Evolutionary conservation across 352 stramenopile species (phyloP), one percentile per base, ranked within the genome.

Genomic region (Phytopythium sindhum): DNA sequence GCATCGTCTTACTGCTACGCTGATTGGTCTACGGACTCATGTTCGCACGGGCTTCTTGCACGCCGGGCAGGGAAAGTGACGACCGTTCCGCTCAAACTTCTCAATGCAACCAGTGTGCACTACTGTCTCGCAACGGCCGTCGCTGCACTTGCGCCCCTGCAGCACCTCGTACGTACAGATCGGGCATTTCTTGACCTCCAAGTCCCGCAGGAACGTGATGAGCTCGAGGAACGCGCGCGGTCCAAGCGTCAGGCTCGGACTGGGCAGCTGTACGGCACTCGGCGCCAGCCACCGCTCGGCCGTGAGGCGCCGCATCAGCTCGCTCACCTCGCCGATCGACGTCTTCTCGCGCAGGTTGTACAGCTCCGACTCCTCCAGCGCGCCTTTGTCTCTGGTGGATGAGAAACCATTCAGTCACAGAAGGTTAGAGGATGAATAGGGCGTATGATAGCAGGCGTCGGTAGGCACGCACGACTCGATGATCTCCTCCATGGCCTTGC

Each of bases 81-180:
- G 69, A 29, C 77, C 80, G 61, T 81, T 86, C 39, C 75, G 75
- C 60, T 88, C 74, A 64, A 76, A 92, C 54, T 83, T 82, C 33
- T 82, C 78, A n/a, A 92, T 67, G 60, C 84, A 92, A 29, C 61
- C 72, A 44, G 69, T 45, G 62, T 92, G 84, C 39, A 82, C 57
- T 37, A 83, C 57, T 17, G 69, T 88, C 3, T 77, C 64, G 52
- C 84, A 93, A 21, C 61, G 62, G 1, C 48, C 48, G 1, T 41
- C 64, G 45, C 47, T 62, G 59, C 84, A 93, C 29, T 47, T 69
- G 0, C 72, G 67, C 17, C 84, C 86, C 50, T 92, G 86, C 23
- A 95, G 68, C 69, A 92, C 71, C 64, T 93, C 84, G 51, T 80
- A 89, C 65, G 79, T 71, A 58, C 86, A 95, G 61, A 95, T 92